Percentiles rank a stretch among this genome's conserved stretches.
These are phyloP conservation scores for Coemansia sp. DNA, from an alignment of 192 early-diverging fungal genomes.

Conservation along the genomic window DNA sequence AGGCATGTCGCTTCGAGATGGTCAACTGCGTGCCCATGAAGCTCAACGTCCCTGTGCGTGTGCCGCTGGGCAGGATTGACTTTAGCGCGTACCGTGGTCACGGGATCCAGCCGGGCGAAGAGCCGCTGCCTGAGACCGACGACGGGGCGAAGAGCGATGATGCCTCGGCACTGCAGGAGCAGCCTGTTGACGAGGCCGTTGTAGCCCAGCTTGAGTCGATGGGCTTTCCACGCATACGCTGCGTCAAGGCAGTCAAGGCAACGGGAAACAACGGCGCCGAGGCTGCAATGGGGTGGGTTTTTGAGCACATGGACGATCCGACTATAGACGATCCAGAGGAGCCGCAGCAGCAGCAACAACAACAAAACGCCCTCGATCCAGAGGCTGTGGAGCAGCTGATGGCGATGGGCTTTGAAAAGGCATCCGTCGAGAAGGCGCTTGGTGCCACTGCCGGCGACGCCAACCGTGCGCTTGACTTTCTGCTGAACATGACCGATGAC, in stretches of 20 bases:
- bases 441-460: conserved; percentile 80
- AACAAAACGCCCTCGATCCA: conserved; percentile 30
- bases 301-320: conserved; percentile 97
- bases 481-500: conserved; percentile 85
- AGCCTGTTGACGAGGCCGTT: conserved; percentile 62
- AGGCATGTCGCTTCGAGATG: conserved; percentile 70
- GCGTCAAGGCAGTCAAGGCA: conserved; percentile 76
- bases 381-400: conserved; percentile 68
- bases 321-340: conserved; percentile 58
- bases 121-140: conserved; percentile 72
- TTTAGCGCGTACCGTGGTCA: conserved; percentile 70
- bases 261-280: conserved; percentile 82
- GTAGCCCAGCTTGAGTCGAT: conserved; percentile 84
- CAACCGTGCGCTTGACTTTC: conserved; percentile 93
- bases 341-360: conserved; percentile 10
- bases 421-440: conserved; percentile 80
- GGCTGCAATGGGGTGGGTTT: conserved; percentile 90
- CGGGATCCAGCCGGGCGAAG: conserved; percentile 70
- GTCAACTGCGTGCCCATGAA: conserved; percentile 81
- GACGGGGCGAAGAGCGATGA: neutral
- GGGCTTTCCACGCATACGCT: conserved; percentile 89
- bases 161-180: conserved; percentile 24
- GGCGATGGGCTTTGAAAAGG: conserved; percentile 90
- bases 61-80: conserved; percentile 58
- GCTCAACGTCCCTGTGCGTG: conserved; percentile 60